phyloP scores from a whole-genome alignment of 202 grass and related monocot genomes.

The Panicum hallii region DNA sequence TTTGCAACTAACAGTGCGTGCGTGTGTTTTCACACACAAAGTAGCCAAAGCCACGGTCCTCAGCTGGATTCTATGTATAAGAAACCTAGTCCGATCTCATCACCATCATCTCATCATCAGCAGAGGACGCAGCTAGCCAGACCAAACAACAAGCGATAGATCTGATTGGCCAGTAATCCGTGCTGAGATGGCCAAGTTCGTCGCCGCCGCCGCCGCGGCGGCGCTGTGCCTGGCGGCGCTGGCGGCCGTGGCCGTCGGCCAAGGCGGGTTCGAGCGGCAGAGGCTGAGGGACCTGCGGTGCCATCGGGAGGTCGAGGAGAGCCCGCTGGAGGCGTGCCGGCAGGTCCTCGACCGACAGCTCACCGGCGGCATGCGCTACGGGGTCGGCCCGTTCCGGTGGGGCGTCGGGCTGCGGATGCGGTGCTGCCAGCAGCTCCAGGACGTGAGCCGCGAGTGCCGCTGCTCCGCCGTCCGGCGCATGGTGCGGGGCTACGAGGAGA shows the following conservation, averaged over 20 bases:
- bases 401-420: slow-evolving; percentile 30
- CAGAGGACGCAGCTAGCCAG: not conserved
- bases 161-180: not conserved
- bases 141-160: not conserved
- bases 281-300: slow-evolving; percentile 41
- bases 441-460: slow-evolving; percentile 56
- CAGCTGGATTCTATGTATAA: slow-evolving; percentile 27
- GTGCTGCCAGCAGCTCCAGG: slow-evolving; percentile 64
- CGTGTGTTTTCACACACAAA: not conserved
- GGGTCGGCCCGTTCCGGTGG: not conserved
- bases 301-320: slow-evolving; percentile 49
- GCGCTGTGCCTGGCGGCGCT: slow-evolving; percentile 28
- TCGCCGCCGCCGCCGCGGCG: not conserved
- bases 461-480: slow-evolving; percentile 63
- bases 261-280: slow-evolving; percentile 28
- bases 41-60: not conserved
- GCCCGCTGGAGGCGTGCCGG: slow-evolving; percentile 50
- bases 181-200: slow-evolving; percentile 29
- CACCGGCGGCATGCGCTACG: slow-evolving; percentile 4
- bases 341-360: slow-evolving; percentile 46
- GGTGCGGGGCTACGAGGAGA: slow-evolving; percentile 44
- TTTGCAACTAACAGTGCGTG: not conserved
- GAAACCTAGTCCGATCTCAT: not conserved
- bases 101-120: not conserved
- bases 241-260: slow-evolving; percentile 25